These are phyloP conservation scores for Pilaira anomala DNA, from an alignment of 192 early-diverging fungal species.

Conservation along the genomic window DNA sequence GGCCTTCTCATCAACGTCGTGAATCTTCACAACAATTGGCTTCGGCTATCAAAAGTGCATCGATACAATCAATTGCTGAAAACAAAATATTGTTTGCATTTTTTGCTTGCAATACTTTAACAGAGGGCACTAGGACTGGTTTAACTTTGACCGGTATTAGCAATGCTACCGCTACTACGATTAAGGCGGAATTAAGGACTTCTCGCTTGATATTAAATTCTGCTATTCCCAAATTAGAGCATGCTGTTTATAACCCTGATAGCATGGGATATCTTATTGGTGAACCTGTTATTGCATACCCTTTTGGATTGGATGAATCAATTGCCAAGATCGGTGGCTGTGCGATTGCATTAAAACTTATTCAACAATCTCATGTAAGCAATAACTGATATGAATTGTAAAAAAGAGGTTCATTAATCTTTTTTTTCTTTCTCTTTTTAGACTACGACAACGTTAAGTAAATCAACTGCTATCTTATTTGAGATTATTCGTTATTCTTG, in stretches of 20 bases:
- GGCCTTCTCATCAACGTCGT: constrained; percentile 8
- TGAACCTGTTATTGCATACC: constrained; percentile 52
- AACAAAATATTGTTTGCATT: constrained; percentile 64
- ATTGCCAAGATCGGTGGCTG: constrained; percentile 74
- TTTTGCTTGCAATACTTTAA: constrained; percentile 49
- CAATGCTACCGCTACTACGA: constrained; percentile 26
- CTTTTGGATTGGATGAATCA: constrained; percentile 58
- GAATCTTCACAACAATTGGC: constrained; percentile 48
- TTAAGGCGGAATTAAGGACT: constrained; percentile 20
- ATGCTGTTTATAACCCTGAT: constrained; percentile 37
- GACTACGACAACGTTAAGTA: constrained; percentile 47
- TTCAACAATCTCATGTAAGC: constrained; percentile 58
- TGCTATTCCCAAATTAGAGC: constrained; percentile 52
- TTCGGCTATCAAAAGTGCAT: constrained; percentile 49
- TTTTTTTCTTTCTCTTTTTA: constrained; percentile 21
- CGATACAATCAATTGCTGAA: constrained; percentile 50
- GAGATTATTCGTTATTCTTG: constrained; percentile 61
- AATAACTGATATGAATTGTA: background rate
- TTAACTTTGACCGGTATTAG: constrained; percentile 31
- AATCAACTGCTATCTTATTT: constrained; percentile 53
- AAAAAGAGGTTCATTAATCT: background rate
- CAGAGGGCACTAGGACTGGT: constrained; percentile 36
- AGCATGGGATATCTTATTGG: constrained; percentile 50
- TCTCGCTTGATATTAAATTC: constrained; percentile 46
- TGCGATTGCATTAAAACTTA: constrained; percentile 56